Base-by-base conservation (phyloP, 257 asterid genomes). In the Agastache rugosa region DNA sequence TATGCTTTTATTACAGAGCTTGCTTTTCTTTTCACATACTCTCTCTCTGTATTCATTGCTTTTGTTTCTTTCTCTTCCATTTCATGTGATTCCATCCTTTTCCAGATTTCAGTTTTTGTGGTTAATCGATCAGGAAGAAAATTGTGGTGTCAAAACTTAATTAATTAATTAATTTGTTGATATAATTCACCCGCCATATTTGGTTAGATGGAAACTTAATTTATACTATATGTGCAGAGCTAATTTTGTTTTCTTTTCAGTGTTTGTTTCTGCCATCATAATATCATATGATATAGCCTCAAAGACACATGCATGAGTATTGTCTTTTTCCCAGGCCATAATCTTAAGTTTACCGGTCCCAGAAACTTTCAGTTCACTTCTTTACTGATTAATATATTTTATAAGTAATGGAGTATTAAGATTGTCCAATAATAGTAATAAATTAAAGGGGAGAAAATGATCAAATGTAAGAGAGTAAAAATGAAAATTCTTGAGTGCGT, bases 301-400 rank as follows among this genome's bases (percentile, higher is more conserved):
- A 17, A 5, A 20, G 51, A 66, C 71, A 71, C 64, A 11, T 76
- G 68, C 78, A 76, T 71, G 81, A 69, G 72, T 44, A 42, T 27
- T 72, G 65, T 58, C 54, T 68, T 73, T 61, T 60, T 53, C 59
- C 14, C 5, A 8, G n/a, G 8, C 27, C 44, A 39, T 39, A 8
- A 39, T 39, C 44, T 39, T 8, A 0, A 37, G 42, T 37, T 37
- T 35, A 31, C 71, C 20, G 56, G 72, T 62, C 75, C 44, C n/a
- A 48, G 8, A 55, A 6, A 11, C 35, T 16, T 54, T 19, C 42
- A 41, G 58, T 50, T 51, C 25, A 20, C 34, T 25, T 15, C 20
- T 22, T 45, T 14, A 11, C 47, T 41, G 76, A n/a, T n/a, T n/a
- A n/a, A n/a, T n/a, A n/a, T n/a, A n/a, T n/a, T n/a, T n/a, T n/a